These are phyloP conservation scores for Hippophae tibetana DNA, from an alignment of 306 rosid species.

Conservation along the genomic window DNA sequence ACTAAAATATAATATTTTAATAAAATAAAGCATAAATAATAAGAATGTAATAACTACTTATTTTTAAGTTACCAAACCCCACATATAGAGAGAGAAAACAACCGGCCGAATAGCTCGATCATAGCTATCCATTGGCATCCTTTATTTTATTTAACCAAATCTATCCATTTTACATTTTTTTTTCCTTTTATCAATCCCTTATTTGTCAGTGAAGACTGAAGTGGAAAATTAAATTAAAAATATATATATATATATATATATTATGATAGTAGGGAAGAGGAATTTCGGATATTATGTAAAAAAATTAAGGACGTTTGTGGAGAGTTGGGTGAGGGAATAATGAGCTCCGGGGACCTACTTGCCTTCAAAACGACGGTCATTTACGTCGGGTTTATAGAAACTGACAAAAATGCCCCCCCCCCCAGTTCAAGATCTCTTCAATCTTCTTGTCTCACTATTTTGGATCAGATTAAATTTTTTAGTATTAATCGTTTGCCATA, in stretches of 20 bases:
- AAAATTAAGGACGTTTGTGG: not conserved
- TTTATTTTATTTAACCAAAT: conserved; percentile 6
- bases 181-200: no score
- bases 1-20: no score
- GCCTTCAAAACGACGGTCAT: conserved; percentile 68
- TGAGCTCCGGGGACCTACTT: conserved; percentile 39
- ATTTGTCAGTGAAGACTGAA: no score
- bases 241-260: no score
- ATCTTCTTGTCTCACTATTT: conserved; percentile 51
- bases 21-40: no score
- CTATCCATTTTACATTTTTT: conserved; percentile 1
- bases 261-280: conserved; percentile 4
- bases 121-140: no score
- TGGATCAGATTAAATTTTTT: conserved; percentile 23
- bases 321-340: conserved; percentile 49
- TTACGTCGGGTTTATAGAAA: conserved; percentile 49
- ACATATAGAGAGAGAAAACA: no score
- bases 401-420: conserved; percentile 71
- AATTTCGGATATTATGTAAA: not conserved
- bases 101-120: no score
- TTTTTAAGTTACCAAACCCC: no score
- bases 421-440: conserved; percentile 53
- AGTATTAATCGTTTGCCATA: conserved; percentile 10
- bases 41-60: no score
- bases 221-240: not conserved